Base-by-base conservation (phyloP, 1,284 basidiomycete genomes). In the Apiotrichum veenhuisii region DNA sequence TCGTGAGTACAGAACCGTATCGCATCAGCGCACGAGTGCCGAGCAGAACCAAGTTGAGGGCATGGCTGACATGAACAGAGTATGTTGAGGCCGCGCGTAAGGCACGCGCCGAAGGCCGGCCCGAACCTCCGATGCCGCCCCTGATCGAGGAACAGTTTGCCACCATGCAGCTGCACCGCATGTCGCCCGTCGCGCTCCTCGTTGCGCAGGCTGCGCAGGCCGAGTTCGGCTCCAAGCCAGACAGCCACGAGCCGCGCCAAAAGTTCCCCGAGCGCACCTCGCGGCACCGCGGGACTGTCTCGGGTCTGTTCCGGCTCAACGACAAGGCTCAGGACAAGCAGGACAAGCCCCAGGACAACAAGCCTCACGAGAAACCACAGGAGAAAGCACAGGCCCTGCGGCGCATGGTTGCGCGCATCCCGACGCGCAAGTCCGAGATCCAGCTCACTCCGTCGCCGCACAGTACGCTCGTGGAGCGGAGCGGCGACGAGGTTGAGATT, bases 51-150 rank as follows among this genome's bases (percentile, higher is more conserved):
- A n/a, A n/a, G n/a, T n/a, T n/a, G n/a, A n/a, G n/a, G n/a, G n/a
- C n/a, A n/a, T n/a, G n/a, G n/a, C n/a, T n/a, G n/a, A n/a, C n/a
- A n/a, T n/a, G n/a, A 46, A 34, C 44, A 68, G 64, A 54, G 36
- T 73, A 76, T 33, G 73, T 77, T 34, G 70, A 72, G 42, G 70
- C 73, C 23, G 74, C 76, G n/a, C 67, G 73, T 18, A 57, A 61
- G 44, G 75, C 76, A 0, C 48, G 74, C 17, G 65, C 66, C 1
- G 75, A 73, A 49, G 75, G 72, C 22, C 66, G 66, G 18, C 66
- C 71, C 23, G 58, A 64, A 2, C 66, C 68, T 62, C 65, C 42
- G 61, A 68, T 59, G 64, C 65, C 69, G 58, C 63, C 64, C 1
- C 61, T 68, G 34, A 64, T 68, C n/a, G 68, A 73, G 37, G 72